A percentile compares a stretch with the other conserved stretches of the same genome.
Evolutionary conservation across 768 basidiomycete species (phyloP).

Genomic region (Boletus reticulatus): DNA sequence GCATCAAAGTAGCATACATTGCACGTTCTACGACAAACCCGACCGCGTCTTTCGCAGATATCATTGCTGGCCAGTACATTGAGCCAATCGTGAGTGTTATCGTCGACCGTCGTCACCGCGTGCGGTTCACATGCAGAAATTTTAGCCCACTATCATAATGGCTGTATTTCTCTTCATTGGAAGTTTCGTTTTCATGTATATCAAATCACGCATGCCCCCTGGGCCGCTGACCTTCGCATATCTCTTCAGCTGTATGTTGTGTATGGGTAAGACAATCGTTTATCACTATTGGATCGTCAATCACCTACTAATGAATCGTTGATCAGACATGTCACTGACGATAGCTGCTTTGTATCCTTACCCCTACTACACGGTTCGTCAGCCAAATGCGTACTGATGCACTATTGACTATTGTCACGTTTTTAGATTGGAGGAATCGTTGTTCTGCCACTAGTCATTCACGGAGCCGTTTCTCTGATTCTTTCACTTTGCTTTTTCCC

Average conservation of each 20-base stretch:
- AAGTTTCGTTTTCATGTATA: conserved; percentile 52
- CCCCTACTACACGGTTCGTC: conserved; percentile 52
- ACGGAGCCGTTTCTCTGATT: conserved; percentile 54
- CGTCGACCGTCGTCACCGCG: not conserved
- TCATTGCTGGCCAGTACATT: conserved; percentile 53
- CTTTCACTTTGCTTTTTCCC: conserved; percentile 60
- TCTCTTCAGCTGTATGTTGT: conserved; percentile 54
- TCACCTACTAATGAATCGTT: not conserved
- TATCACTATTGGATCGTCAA: no score
- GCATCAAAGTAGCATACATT: conserved; percentile 58
- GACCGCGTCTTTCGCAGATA: conserved; percentile 35
- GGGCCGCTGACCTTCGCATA: conserved; percentile 59
- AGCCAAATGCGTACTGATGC: not conserved
- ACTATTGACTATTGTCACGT: not conserved
- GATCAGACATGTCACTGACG: conserved; percentile 54
- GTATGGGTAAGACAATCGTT: conserved; percentile 42
- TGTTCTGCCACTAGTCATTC: conserved; percentile 56
- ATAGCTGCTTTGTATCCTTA: conserved; percentile 62
- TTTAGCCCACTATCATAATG: conserved; percentile 55
- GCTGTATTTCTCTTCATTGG: conserved; percentile 64
- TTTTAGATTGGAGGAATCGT: conserved; percentile 48
- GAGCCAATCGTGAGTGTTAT: conserved; percentile 41
- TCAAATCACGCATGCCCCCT: conserved; percentile 58
- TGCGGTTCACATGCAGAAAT: not conserved
- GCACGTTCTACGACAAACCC: conserved; percentile 45